Percentiles rank a stretch among this genome's conserved stretches.
These are phyloP conservation scores for Colletotrichum siamense DNA, from an alignment of 2,329 filamentous ascomycete species.

Conservation along the genomic window DNA sequence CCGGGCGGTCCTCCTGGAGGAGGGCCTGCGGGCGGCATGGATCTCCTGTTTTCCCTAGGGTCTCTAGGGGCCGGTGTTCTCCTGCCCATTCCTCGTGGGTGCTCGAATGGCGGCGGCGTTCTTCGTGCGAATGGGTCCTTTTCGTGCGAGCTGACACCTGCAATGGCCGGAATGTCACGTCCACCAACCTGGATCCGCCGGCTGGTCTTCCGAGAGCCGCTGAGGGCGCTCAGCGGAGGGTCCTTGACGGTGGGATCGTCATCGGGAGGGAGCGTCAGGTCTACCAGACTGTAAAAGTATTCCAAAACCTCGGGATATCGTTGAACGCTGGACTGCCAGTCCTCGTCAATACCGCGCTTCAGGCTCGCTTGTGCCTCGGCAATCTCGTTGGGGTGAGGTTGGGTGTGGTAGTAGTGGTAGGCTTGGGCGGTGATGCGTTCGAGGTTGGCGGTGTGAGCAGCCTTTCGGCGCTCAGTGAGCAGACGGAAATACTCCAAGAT, in stretches of 20 bases:
- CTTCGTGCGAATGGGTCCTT: conserved; percentile 39
- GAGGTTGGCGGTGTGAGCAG: conserved; percentile 59
- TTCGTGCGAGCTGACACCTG: conserved; percentile 39
- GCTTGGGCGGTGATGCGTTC: conserved; percentile 61
- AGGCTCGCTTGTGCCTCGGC: conserved; percentile 68
- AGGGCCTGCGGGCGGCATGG: conserved; percentile 9
- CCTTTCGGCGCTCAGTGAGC: conserved; percentile 66
- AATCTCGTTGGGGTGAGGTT: conserved; percentile 67
- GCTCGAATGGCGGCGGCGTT: conserved; percentile 34
- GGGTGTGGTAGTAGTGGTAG: conserved; percentile 61
- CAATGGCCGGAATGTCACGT: conserved; percentile 36
- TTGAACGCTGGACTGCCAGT: conserved; percentile 78
- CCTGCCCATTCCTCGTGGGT: conserved; percentile 32
- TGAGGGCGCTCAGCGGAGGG: conserved; percentile 62
- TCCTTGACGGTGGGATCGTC: conserved; percentile 64
- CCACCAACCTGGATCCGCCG: conserved; percentile 32
- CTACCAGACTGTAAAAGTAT: conserved; percentile 78
- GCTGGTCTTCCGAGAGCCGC: conserved; percentile 50
- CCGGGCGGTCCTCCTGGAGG: neutral
- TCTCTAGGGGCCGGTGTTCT: conserved; percentile 41
- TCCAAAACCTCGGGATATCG: conserved; percentile 83
- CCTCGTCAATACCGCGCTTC: conserved; percentile 78
- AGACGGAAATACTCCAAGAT: conserved; percentile 70
- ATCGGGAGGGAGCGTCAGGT: conserved; percentile 68
- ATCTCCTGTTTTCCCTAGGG: conserved; percentile 24